Conservation (phyloP, 2,329 filamentous ascomycete species). For the Xylaria sp. region DNA sequence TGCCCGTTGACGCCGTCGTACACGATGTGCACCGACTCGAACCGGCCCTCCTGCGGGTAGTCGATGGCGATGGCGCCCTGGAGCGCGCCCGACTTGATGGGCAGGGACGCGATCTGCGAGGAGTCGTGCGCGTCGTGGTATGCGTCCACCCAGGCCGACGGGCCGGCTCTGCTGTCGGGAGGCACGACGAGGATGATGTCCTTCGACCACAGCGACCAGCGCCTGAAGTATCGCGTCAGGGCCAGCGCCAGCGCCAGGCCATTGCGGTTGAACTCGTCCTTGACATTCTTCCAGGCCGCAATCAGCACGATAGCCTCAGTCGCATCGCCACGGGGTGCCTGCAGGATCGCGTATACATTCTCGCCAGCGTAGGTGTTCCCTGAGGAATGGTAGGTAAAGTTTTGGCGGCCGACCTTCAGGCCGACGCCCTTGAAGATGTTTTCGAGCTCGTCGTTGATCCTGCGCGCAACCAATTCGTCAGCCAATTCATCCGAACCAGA, state of each 20-base stretch:
- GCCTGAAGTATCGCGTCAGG: conserved; percentile 91
- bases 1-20: conserved; percentile 97
- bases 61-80: conserved; percentile 94
- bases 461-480: conserved; percentile 32
- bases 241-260: conserved; percentile 86
- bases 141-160: conserved; percentile 96
- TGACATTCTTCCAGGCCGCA: conserved; percentile 83
- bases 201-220: conserved; percentile 98
- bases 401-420: conserved; percentile 84
- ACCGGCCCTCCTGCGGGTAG: conserved; percentile 82
- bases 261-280: conserved; percentile 78
- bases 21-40: conserved; percentile 85
- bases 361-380: conserved; percentile 76
- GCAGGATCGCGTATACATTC: conserved; percentile 91
- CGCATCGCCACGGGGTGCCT: conserved; percentile 91
- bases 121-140: conserved; percentile 89
- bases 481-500: background rate
- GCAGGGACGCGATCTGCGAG: conserved; percentile 70
- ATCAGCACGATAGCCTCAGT: conserved; percentile 96
- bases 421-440: conserved; percentile 77
- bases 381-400: conserved; percentile 81
- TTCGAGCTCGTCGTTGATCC: conserved; percentile 71
- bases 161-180: conserved; percentile 84
- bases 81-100: conserved; percentile 88
- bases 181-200: conserved; percentile 93